These are phyloP conservation scores for Eucalyptus pumila DNA, from an alignment of 345 rosid genomes.

Conservation along the genomic window DNA sequence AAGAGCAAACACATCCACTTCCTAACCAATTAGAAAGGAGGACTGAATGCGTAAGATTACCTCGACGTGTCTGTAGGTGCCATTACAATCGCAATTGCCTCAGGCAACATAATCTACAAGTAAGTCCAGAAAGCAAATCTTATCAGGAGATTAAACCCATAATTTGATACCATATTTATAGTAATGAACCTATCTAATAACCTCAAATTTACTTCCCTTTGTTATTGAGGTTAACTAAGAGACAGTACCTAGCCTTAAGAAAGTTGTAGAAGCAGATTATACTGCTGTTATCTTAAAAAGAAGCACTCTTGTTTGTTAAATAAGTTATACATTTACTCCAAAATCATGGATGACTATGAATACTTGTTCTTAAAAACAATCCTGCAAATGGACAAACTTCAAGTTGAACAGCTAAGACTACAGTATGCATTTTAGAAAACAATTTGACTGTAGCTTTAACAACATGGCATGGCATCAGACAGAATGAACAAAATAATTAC, in stretches of 20 bases:
- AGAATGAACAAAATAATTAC: conserved; percentile 13
- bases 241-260: not conserved
- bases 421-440: not conserved
- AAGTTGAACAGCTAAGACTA: not conserved
- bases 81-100: conserved; percentile 91
- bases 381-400: not conserved
- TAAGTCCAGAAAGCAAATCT: not conserved
- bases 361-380: not conserved
- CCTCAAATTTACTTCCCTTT: not conserved
- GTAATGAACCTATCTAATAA: not conserved
- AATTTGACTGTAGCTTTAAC: not conserved
- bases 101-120: conserved; percentile 83
- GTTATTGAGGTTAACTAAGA: not conserved
- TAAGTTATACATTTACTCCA: not conserved
- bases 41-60: conserved; percentile 5
- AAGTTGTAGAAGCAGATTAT: not conserved
- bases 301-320: not conserved
- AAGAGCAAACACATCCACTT: not conserved
- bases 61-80: conserved; percentile 87
- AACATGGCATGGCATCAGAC: not conserved
- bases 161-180: not conserved
- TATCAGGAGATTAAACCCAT: not conserved
- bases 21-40: not conserved
- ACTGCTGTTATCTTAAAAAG: not conserved
- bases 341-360: not conserved